A percentile compares a stretch with the other conserved stretches of the same genome.
These are phyloP conservation scores for Diaporthe longicolla DNA, from an alignment of 2,329 filamentous ascomycete species.

Conservation along the genomic window DNA sequence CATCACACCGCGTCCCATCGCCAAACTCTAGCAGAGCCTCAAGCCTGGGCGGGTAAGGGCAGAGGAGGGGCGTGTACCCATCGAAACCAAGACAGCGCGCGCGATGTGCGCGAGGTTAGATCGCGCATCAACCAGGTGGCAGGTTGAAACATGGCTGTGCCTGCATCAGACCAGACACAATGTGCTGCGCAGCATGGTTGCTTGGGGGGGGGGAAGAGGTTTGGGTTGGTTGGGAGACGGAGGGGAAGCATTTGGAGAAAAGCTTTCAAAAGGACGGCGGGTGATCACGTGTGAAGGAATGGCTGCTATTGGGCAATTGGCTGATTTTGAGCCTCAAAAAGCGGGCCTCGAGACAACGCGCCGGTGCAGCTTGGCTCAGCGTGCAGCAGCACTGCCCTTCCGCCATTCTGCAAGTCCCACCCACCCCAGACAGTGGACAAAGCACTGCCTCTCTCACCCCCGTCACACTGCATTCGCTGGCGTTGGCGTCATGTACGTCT, in stretches of 20 bases:
- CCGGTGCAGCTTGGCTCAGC: neutral
- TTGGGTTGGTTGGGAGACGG: neutral
- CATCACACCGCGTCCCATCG: neutral
- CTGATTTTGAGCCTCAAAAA: slow-evolving; percentile 41
- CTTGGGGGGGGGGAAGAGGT: neutral
- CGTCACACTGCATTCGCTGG: slow-evolving; percentile 18
- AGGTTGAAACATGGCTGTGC: slow-evolving; percentile 40
- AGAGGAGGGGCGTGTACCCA: neutral
- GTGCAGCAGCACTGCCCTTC: slow-evolving; percentile 21
- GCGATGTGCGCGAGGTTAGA: slow-evolving; percentile 6
- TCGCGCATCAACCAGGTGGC: slow-evolving; percentile 33
- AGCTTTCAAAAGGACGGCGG: slow-evolving; percentile 33
- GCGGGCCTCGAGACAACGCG: slow-evolving; percentile 28
- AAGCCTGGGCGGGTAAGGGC: slow-evolving; percentile 2
- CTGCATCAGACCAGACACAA: slow-evolving; percentile 32
- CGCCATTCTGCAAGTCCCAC: slow-evolving; percentile 10
- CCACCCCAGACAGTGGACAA: neutral
- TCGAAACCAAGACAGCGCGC: neutral
- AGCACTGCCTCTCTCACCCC: slow-evolving; percentile 10
- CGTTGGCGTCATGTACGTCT: neutral
- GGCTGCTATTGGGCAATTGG: slow-evolving; percentile 7
- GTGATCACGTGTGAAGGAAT: slow-evolving; percentile 38
- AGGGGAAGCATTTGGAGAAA: slow-evolving; percentile 14
- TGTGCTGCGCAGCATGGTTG: slow-evolving; percentile 2
- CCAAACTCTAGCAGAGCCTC: slow-evolving; percentile 9